These are phyloP conservation scores for Diaporthe nobilis DNA, from an alignment of 2,329 filamentous ascomycete genomes.

Conservation along the genomic window DNA sequence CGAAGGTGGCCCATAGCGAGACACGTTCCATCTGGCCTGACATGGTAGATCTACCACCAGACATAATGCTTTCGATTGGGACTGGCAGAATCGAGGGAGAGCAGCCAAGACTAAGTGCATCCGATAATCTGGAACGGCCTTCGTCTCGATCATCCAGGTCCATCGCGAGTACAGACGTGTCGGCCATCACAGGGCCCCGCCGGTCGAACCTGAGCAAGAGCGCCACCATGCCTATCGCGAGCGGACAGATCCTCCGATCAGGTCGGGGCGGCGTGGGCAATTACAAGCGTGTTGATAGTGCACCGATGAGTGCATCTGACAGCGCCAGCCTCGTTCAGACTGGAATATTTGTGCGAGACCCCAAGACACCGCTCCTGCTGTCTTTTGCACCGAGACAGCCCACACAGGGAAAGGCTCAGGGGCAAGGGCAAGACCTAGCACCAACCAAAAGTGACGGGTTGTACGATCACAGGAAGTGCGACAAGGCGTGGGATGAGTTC, in stretches of 20 bases:
- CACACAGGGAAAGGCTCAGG: background rate
- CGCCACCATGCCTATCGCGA: background rate
- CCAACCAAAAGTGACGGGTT: background rate
- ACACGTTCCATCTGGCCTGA: conserved; percentile 3
- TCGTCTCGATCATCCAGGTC: background rate
- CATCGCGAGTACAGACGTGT: background rate
- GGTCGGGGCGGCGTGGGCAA: conserved; percentile 20
- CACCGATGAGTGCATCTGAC: background rate
- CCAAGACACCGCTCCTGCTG: background rate
- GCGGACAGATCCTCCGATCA: conserved; percentile 17
- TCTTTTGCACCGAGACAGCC: background rate
- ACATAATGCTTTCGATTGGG: conserved; percentile 17
- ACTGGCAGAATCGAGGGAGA: background rate
- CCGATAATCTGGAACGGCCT: background rate
- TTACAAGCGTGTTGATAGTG: background rate
- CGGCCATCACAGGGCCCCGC: background rate
- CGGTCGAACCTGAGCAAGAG: background rate
- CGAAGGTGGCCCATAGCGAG: background rate
- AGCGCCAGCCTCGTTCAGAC: background rate
- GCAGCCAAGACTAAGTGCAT: background rate
- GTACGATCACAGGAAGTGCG: conserved; percentile 2
- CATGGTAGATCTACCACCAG: background rate
- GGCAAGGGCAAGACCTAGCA: background rate
- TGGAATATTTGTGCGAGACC: background rate
- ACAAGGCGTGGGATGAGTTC: background rate